A percentile compares a stretch with the other conserved stretches of the same genome.
Conservation (phyloP, 345 rosid species). For the Salix purpurea region DNA sequence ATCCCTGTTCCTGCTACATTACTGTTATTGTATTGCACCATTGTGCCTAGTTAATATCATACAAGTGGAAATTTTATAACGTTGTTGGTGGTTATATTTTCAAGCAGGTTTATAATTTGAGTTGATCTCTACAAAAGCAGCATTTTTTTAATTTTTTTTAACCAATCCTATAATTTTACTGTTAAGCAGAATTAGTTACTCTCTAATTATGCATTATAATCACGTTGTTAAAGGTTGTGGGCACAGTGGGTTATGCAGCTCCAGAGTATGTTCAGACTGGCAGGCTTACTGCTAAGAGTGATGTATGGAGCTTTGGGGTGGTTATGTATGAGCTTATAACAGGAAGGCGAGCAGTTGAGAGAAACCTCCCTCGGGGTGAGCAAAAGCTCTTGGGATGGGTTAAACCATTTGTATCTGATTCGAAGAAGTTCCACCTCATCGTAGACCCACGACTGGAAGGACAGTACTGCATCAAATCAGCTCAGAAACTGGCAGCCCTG, state of each 20-base stretch:
- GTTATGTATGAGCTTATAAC: conserved; percentile 89
- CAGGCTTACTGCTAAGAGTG: conserved; percentile 81
- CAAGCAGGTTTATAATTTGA: not conserved
- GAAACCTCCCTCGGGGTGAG: conserved; percentile 77
- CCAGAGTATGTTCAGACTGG: conserved; percentile 95
- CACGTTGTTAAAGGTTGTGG: conserved; percentile 63
- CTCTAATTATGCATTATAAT: not conserved
- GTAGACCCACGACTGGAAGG: conserved; percentile 81
- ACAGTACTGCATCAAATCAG: conserved; percentile 64
- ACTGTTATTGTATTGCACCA: not conserved
- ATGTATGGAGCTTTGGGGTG: conserved; percentile 98
- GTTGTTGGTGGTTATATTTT: not conserved
- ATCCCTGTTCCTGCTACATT: not conserved
- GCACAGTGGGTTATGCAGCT: conserved; percentile 94
- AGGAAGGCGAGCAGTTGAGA: conserved; percentile 80
- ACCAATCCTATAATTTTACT: not conserved
- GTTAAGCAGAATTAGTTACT: not conserved
- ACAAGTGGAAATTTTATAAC: not conserved
- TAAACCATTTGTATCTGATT: conserved; percentile 73
- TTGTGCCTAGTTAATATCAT: not conserved
- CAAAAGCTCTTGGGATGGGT: conserved; percentile 96
- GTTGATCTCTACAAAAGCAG: not conserved
- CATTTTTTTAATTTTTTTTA: not conserved
- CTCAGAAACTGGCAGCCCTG: conserved; percentile 65
- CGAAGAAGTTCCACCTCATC: conserved; percentile 73